Evolutionary conservation across 2,329 filamentous ascomycete genomes (phyloP), one percentile per base, ranked within the genome.

Genomic region (Fusarium sp.): DNA sequence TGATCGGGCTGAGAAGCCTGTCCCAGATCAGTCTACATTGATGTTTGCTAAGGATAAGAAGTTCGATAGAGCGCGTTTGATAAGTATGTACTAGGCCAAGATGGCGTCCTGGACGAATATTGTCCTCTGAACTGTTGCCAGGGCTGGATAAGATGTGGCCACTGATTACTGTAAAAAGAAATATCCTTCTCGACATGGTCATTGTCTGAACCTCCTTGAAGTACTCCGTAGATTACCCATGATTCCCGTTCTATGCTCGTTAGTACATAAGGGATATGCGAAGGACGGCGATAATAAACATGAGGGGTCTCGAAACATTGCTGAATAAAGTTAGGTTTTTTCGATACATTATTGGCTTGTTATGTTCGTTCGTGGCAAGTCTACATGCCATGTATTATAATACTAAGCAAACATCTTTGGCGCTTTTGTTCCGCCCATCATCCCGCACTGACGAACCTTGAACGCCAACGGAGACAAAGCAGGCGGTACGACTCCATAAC

Each of bases 1-100:
- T 83, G 74, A 80, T 62, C 28, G 46, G 34, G 23, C 23, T 32
- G 54, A 32, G 40, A 42, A 30, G 30, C 58, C 19, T 19, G 11
- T 23, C 38, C 47, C 24, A 34, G 36, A 24, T 40, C 45, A 28
- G 21, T 26, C 20, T 30, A 48, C 44, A 40, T 54, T 42, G 55
- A 43, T 44, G 39, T 59, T 55, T 62, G 53, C 49, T 47, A 56
- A 48, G 56, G 58, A 46, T 39, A 51, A 55, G 42, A 48, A 47
- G 49, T 59, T 56, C 55, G 57, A 67, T 67, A 66, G 65, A 68
- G 28, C 52, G 43, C 47, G 34, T 36, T 39, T 23, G 49, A 40
- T 24, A 58, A 40, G 19, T 23, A 21, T 42, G 53, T 21, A 34
- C 52, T 34, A 36, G 49, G 30, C 32, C 30, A 49, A 46, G 36